Evolutionary conservation across 2,329 filamentous ascomycete genomes (phyloP), one percentile per base, ranked within the genome.

Genomic region (Xylaria sp.): DNA sequence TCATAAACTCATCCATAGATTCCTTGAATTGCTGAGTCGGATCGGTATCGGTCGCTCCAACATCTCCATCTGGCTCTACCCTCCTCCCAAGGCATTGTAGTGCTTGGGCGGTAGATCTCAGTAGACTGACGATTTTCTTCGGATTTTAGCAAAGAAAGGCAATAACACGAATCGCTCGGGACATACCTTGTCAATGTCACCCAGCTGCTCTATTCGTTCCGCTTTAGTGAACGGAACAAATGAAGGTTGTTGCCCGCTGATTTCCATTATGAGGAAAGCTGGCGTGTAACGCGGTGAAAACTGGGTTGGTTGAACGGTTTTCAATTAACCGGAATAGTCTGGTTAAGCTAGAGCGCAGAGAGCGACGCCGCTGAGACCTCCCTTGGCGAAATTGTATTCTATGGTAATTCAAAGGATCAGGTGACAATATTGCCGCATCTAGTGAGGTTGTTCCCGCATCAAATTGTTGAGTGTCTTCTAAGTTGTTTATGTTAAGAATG

Each of bases 151-250:
- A 52, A 43, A 43, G 12, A 23, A 10, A 55, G 54, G 48, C n/a
- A 36, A 8, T 13, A 15, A 28, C 18, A 58, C 33, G 46, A 18
- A 55, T 31, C 23, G 55, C 48, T 33, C 23, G 20, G 20, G 46
- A 67, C 75, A 48, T 77, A 90, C 89, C 76, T 88, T 88, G 81
- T 97, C 94, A 74, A 97, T 92, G 51, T 91, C 89, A 74, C 90
- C 91, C 65, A 97, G 88, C 76, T 97, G 93, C 66, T 90, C 85
- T 72, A 97, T 94, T 72, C 92, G 92, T 78, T 97, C 92, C 49
- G 91, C 87, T 41, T 91, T 87, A 10, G 89, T 92, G 73, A 94
- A 92, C n/a, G 86, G 85, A 41, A 84, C 77, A 52, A 85, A 82
- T 36, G 77, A 64, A 51, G 77, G 72, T 33, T 77, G 64, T 15